Base-by-base conservation (phyloP, 2,329 filamentous ascomycete genomes). In the Paraphoma sp. region DNA sequence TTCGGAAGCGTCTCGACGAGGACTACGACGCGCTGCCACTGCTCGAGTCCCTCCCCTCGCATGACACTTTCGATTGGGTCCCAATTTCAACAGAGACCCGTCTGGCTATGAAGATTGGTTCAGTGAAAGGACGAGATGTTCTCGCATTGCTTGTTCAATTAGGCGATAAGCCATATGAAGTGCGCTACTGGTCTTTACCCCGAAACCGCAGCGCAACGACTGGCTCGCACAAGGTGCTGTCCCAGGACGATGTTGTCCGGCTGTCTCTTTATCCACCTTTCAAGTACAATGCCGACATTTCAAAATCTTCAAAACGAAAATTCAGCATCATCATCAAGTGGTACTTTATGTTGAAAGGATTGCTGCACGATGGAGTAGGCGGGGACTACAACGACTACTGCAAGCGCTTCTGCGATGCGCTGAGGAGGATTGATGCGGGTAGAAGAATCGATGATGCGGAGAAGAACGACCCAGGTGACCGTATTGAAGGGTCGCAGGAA, bases 1-100 rank as follows among this genome's bases (percentile, higher is more conserved):
- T 63, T n/a, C 41, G 38, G 6, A 41, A 45, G n/a, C 33, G 30
- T 29, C 42, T 63, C 28, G 45, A 49, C 11, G 53, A 56, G 23
- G 31, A 48, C 10, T 51, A 51, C 36, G 40, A n/a, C 17, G 54
- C 36, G 16, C 33, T 41, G 16, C 30, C 18, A 16, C 42, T 58
- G 28, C 45, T 60, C 10, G 46, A 55, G 30, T 46, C 49, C 4
- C 38, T 60, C 17, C 60, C 54, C 42, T 23, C 54, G 30, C 29
- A 48, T 18, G 31, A 51, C 11, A 49, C 45, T 14, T 45, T 63
- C 49, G 45, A 45, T 30, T 62, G 59, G 59, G 41, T 45, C 16
- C 36, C 38, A 17, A 16, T 40, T 33, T 11, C 48, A 30, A 36
- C 7, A 43, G 48, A 40, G 4, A 41, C 10, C 29, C 46, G 18